Evolutionary conservation across 257 asterid species (phyloP).

Genomic region (Scutellaria minor): DNA sequence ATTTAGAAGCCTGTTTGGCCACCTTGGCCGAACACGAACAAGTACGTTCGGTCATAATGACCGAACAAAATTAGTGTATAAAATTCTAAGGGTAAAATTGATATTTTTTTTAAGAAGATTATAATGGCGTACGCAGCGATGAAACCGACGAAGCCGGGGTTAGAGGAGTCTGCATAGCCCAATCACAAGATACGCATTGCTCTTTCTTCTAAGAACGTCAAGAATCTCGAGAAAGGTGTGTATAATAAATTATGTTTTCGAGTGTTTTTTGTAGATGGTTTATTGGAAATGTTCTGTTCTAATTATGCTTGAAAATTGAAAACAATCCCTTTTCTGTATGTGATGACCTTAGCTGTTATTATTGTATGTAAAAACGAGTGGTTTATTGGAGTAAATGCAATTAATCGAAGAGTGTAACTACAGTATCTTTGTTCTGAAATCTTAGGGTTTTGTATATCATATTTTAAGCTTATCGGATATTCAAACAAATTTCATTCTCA

Average conservation of each 20-base stretch:
- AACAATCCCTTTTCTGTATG: neutral
- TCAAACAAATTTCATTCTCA: neutral
- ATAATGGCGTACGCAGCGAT: constrained; percentile 62
- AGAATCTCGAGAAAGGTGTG: constrained; percentile 69
- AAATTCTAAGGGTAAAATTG: too few species aligned
- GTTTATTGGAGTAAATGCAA: neutral
- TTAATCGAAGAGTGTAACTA: neutral
- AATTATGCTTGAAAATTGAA: too few species aligned
- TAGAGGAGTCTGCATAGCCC: constrained; percentile 53
- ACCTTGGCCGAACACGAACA: too few species aligned
- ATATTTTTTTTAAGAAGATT: too few species aligned
- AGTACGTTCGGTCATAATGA: too few species aligned
- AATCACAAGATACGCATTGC: constrained; percentile 65
- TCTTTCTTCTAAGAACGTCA: constrained; percentile 61
- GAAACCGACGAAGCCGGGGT: constrained; percentile 61
- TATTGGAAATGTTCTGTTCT: neutral
- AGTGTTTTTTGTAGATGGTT: neutral
- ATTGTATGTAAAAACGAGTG: neutral
- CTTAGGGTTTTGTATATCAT: too few species aligned
- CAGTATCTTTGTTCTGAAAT: neutral
- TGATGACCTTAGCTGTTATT: neutral
- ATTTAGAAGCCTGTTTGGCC: too few species aligned
- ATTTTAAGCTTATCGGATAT: neutral
- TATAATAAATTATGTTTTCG: neutral
- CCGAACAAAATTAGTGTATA: too few species aligned